Percentiles rank a stretch among this genome's conserved stretches.
Conservation (phyloP, 768 basidiomycete species). For the Russula griseocarnosa region DNA sequence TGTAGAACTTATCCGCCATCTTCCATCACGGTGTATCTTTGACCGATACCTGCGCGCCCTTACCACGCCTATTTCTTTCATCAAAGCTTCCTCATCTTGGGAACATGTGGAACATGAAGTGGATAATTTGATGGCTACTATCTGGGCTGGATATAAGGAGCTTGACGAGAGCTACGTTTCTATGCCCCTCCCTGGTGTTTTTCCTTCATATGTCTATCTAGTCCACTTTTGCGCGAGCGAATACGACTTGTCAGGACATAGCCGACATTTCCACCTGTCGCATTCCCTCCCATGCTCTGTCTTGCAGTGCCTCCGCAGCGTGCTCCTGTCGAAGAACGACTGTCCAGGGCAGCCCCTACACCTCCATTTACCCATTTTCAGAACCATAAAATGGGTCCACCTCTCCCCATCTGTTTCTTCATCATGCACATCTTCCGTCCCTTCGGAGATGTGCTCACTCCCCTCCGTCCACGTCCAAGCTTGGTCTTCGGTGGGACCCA, state of each 20-base stretch:
- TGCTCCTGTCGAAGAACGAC: background rate
- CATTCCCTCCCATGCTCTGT: background rate
- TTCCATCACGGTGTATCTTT: background rate
- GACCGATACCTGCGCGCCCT: too few species aligned
- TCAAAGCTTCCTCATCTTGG: background rate
- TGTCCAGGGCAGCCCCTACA: background rate
- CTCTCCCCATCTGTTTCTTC: background rate
- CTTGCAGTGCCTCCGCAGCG: background rate
- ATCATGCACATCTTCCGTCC: background rate
- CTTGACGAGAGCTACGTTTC: background rate
- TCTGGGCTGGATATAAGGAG: background rate
- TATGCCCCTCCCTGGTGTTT: background rate
- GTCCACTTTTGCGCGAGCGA: fast-evolving
- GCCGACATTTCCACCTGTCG: background rate
- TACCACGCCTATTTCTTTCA: background rate
- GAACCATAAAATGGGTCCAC: background rate
- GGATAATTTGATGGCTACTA: background rate
- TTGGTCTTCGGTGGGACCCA: background rate
- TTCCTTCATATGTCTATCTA: background rate
- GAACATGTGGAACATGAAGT: background rate
- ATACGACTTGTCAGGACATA: background rate
- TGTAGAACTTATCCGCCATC: background rate
- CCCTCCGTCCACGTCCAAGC: background rate
- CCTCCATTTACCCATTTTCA: background rate
- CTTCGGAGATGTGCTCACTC: background rate